Conservation (phyloP, 257 asterid genomes). For the Paulownia fortunei region DNA sequence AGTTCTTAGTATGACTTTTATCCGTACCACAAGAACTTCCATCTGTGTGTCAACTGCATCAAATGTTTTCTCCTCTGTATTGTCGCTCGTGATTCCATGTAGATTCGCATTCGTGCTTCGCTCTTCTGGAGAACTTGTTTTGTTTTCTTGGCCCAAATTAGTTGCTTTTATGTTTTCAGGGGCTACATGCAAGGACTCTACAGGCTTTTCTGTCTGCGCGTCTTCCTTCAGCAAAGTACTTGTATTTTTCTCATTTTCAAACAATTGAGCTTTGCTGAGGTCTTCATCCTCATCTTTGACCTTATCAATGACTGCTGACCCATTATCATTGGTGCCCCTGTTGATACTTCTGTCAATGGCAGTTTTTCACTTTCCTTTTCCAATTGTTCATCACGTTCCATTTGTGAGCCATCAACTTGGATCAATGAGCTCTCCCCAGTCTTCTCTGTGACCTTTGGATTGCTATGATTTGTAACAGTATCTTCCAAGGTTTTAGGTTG, state of each 20-base stretch:
- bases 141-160: conserved; percentile 25
- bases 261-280: conserved; percentile 10
- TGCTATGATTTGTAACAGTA: background rate
- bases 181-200: conserved; percentile 35
- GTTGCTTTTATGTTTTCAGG: conserved; percentile 30
- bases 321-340: conserved; percentile 1
- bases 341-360: conserved; percentile 11
- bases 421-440: too few species aligned
- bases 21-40: conserved; percentile 35
- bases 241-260: conserved; percentile 6
- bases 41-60: conserved; percentile 26
- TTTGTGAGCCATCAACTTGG: conserved; percentile 25
- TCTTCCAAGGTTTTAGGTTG: background rate
- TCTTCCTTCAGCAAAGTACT: background rate
- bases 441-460: conserved; percentile 19
- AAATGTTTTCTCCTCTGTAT: conserved; percentile 29
- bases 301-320: conserved; percentile 5
- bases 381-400: conserved; percentile 26
- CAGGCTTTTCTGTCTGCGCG: conserved; percentile 4
- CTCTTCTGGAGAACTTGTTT: conserved; percentile 30
- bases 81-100: background rate
- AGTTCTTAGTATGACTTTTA: conserved; percentile 4
- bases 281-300: conserved; percentile 22
- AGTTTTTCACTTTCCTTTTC: conserved; percentile 28
- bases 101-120: conserved; percentile 16